Conservation (phyloP, 768 basidiomycete genomes). For the Mycena sanguinolenta region DNA sequence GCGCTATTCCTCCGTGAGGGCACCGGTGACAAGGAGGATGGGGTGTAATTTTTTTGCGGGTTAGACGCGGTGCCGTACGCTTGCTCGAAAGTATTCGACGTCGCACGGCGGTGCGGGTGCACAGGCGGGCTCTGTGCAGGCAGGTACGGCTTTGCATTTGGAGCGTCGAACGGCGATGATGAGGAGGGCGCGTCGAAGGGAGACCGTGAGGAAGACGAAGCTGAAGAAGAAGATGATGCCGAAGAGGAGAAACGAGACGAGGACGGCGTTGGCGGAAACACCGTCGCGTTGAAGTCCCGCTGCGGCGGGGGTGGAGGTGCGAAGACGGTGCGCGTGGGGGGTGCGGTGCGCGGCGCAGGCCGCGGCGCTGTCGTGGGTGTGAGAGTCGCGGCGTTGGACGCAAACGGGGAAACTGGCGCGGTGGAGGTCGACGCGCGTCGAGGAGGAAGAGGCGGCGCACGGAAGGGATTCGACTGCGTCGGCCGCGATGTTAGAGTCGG, state of each 20-base stretch:
- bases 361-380: no score
- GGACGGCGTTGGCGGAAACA: neutral
- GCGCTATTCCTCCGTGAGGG: no score
- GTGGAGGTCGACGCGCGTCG: slow-evolving; percentile 19
- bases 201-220: no score
- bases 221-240: no score
- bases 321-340: slow-evolving; percentile 8
- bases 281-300: neutral
- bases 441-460: slow-evolving; percentile 18
- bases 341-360: slow-evolving; percentile 4
- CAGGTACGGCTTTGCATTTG: neutral
- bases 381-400: neutral
- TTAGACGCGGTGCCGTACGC: no score
- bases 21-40: no score
- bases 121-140: neutral
- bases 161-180: slow-evolving; percentile 10
- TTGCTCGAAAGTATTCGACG: neutral
- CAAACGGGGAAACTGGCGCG: neutral
- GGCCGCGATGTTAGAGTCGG: neutral
- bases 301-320: neutral
- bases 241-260: no score
- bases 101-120: slow-evolving; percentile 6
- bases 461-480: slow-evolving; percentile 18
- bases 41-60: neutral
- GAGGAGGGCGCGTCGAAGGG: neutral